Evolutionary conservation across 768 basidiomycete species (phyloP), one percentile per base, ranked within the genome.

Genomic region (Tubosaeta sp.): DNA sequence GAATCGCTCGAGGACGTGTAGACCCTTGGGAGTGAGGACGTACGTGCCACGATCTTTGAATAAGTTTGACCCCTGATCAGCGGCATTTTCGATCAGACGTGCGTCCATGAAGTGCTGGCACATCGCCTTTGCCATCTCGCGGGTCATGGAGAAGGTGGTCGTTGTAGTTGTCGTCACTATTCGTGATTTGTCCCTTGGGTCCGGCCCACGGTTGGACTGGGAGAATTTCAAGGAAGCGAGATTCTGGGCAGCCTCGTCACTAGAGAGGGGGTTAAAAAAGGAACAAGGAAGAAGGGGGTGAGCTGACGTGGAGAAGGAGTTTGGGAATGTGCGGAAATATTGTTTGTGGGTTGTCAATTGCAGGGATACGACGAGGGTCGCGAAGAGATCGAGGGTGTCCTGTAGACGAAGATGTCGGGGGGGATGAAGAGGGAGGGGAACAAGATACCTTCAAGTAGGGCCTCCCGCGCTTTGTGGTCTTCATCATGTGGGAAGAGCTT

Each of bases 91-190:
- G 58, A 98, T 94, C 55, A 98, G 79, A 57, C 94, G 90, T 51
- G 96, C 94, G 59, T 98, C 96, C 92, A 99, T 96, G 67, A 98
- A 98, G 68, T 98, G 94, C 72, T 99, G 96, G 73, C 92, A 90
- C 87, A 99, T 98, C 30, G 92, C 93, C 74, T 97, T 98, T 56
- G 96, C 96, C 90, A 99, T 98, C 40, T 99, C 96, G 60, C 96
- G 87, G 59, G 93, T 92, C 96, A 99, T 98, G 55, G 93, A 93
- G 75, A 99, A 99, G 30, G 96, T 99, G 38, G 96, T 99, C 6
- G 96, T 98, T 6, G 96, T 99, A 0, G 96, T 99, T 1, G 96
- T 99, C 63, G 96, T 99, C 67, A 99, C 89, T 71, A 99, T 92
- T 65, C 96, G 87, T 70, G 90, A 85, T 62, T 94, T 93, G 71